Evolutionary conservation across 179 eudicot species (phyloP), one percentile per base, ranked within the genome.

Genomic region (Spergularia azorica): DNA sequence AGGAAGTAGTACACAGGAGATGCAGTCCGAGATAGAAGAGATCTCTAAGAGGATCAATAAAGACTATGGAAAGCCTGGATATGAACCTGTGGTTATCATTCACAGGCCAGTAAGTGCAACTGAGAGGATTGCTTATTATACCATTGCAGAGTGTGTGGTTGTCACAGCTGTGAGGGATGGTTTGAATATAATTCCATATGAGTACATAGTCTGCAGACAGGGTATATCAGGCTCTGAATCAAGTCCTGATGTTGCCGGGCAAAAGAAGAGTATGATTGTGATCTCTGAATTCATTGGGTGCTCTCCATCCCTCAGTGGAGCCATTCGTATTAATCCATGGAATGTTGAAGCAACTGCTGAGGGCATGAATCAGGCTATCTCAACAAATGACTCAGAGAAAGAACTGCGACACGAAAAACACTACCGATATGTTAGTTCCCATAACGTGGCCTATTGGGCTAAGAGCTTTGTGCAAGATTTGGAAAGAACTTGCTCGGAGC

Each of bases 221-320:
- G 94, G 96, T 48, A 58, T 86, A 20, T 14, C 86, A 55, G 84
- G 72, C 71, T 79, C 87, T 16, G 92, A 86, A 74, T 60, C 84
- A 5, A 79, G 73, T 57, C 76, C 91, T n/a, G 80, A 80, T 63
- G 64, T 69, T 48, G 75, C 48, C 76, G 89, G 84, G 32, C 87
- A 88, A 2, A 86, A 85, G 82, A 91, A 88, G 82, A 93, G 97
- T 80, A 88, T 91, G 97, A 76, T 93, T 76, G 94, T 91, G 68
- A 83, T 93, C 14, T 93, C 97, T 1, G 97, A 91, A 72, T 92
- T 92, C 69, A 87, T 92, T 20, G 97, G 97, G 60, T 92, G 97
- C 78, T 92, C 97, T 52, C 96, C 96, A 55, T 92, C 96, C 60
- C 88, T 92, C 36, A 92, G 96, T 83, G 97, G 97, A 17, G 97